Conservation (phyloP, 345 rosid species). For the Sonneratia alba region DNA sequence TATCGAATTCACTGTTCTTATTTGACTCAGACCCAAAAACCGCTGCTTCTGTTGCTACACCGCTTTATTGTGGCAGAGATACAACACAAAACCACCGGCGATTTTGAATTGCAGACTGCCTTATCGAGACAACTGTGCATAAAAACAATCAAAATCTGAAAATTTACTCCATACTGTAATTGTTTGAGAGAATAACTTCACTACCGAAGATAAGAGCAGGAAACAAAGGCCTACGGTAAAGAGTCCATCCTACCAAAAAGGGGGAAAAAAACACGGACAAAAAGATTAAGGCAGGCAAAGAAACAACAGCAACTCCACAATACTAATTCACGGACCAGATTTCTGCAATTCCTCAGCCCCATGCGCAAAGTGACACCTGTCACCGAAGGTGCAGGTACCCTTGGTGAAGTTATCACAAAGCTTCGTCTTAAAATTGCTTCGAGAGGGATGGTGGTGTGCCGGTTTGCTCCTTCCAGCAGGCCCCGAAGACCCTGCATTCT, state of each 20-base stretch:
- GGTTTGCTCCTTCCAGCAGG: constrained; percentile 22
- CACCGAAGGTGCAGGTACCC: constrained; percentile 83
- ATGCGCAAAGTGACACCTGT: constrained; percentile 86
- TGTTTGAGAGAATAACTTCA: neutral
- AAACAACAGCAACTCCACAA: neutral
- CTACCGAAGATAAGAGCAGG: neutral
- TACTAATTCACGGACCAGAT: constrained; percentile 20
- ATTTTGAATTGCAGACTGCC: neutral
- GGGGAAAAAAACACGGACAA: too few species aligned
- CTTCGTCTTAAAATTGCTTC: constrained; percentile 72
- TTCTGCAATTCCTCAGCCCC: constrained; percentile 67
- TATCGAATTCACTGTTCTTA: too few species aligned
- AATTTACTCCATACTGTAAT: neutral
- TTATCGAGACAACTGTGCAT: neutral
- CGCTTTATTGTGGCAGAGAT: neutral
- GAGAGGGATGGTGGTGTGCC: constrained; percentile 10
- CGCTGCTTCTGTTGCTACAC: neutral
- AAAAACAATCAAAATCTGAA: neutral
- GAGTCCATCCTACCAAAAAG: neutral
- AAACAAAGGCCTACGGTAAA: neutral
- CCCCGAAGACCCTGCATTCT: constrained; percentile 45
- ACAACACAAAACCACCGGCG: neutral
- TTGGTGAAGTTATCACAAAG: constrained; percentile 62
- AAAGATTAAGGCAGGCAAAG: neutral
- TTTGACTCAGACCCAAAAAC: too few species aligned